A percentile compares a stretch with the other conserved stretches of the same genome.
phyloP scores from a whole-genome alignment of 179 eudicot genomes.

The Beta corolliflora region DNA sequence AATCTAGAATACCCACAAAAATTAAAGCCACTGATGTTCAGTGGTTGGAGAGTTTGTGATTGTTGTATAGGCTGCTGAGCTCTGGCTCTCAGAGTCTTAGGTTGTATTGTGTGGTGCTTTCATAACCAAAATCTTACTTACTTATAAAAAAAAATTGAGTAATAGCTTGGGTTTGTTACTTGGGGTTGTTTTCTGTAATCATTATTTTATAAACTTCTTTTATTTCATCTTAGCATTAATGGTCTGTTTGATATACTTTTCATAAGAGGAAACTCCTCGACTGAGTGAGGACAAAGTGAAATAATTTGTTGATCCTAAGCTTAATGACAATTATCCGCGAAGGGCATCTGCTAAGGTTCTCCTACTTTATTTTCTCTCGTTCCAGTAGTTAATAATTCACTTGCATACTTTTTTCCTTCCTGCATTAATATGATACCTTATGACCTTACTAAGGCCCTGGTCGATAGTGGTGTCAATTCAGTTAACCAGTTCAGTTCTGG shows the following conservation, averaged over 20 bases:
- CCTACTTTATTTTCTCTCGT: constrained; percentile 14
- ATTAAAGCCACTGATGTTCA: too few relatives aligned
- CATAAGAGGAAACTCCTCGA: constrained; percentile 70
- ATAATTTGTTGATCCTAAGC: constrained; percentile 79
- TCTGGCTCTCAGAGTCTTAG: too few relatives aligned
- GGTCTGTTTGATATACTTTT: background rate
- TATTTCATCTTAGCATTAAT: background rate
- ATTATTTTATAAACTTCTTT: background rate
- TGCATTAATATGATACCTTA: background rate
- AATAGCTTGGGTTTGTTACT: too few relatives aligned
- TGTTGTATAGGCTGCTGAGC: too few relatives aligned
- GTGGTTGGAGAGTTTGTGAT: too few relatives aligned
- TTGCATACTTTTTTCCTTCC: background rate
- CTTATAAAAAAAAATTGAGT: too few relatives aligned
- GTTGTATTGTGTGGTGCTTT: too few relatives aligned
- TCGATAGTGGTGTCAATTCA: too few relatives aligned
- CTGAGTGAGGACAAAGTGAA: constrained; percentile 82
- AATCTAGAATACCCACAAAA: too few relatives aligned
- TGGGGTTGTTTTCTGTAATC: constrained; percentile 45
- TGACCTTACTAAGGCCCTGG: too few relatives aligned
- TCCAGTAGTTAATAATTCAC: background rate
- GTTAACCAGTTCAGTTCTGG: too few relatives aligned
- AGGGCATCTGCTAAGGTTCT: constrained; percentile 77
- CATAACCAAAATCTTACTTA: too few relatives aligned
- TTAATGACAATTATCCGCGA: constrained; percentile 61